Evolutionary conservation across 2,329 filamentous ascomycete species (phyloP), one percentile per base, ranked within the genome.

Genomic region (Arthroderma sp.): DNA sequence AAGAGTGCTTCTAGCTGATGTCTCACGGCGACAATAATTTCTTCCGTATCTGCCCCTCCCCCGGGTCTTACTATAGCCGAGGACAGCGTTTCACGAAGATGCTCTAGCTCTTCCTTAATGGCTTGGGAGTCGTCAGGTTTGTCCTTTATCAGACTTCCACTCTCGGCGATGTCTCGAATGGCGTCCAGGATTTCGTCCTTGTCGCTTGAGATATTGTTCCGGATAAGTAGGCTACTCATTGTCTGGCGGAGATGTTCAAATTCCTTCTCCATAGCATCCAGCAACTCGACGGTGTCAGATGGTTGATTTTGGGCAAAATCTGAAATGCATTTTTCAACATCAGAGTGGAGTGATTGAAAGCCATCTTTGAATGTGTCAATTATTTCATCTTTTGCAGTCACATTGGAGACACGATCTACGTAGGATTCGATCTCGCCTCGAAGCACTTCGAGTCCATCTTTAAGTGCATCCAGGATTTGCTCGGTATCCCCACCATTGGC

Each of bases 401-500:
- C 72, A 48, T 83, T 83, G 10, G 78, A 72, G 5, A 80, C 77
- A 39, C 78, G 79, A 54, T 88, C 80, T 47, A 91, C 79, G 52
- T 93, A 94, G 37, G 70, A 71, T 57, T 94, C 85, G 44, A 96
- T 84, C 47, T 94, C 83, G 8, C 70, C 67, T 7, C 86, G 80
- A 5, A 96, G 74, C 52, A 77, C 81, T 53, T 94, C 86, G 9
- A 94, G 73, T 0, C 87, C 87, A 57, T 94, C 85, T 53, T 86
- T 89, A 37, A 93, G 81, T 1, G 86, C 84, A 60, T 91, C 85
- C 4, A 95, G 70, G 8, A 94, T 80, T 60, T 94, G 85, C 60
- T 94, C 87, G 0, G 86, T 89, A 58, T 91, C 85, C 47, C 80
- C 75, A 36, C 83, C 85, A 53, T 80, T 85, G 49, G 83, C 81